Percentiles rank a stretch among this genome's conserved stretches.
Conservation (phyloP, 192 early-diverging fungal genomes). For the Coemansia sp. region DNA sequence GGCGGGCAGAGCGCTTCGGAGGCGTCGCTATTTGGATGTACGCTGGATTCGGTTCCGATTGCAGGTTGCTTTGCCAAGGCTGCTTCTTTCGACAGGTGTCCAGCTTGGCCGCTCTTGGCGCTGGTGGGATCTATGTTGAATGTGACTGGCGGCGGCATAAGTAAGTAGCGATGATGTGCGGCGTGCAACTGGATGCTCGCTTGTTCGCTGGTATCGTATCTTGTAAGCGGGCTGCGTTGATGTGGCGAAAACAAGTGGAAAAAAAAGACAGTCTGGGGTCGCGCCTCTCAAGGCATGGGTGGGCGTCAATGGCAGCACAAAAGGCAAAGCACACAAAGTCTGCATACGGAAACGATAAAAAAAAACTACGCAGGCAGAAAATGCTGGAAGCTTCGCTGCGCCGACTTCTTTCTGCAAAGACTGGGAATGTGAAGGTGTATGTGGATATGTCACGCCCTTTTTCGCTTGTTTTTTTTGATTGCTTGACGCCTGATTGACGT, state of each 20-base stretch:
- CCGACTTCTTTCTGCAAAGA: neutral
- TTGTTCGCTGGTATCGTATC: neutral
- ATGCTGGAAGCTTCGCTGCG: neutral
- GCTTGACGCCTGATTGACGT: constrained; percentile 9
- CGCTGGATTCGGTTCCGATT: neutral
- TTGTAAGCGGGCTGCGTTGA: neutral
- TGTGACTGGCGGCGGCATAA: constrained; percentile 16
- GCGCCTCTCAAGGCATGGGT: neutral
- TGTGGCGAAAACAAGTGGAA: neutral
- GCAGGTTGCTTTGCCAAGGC: too few relatives aligned
- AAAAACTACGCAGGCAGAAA: neutral
- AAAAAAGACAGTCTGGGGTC: neutral
- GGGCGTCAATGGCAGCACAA: too few relatives aligned
- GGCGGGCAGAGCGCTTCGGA: neutral
- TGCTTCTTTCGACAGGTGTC: too few relatives aligned
- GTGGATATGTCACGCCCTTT: neutral
- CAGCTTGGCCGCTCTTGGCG: neutral
- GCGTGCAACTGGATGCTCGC: neutral
- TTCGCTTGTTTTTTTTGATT: neutral
- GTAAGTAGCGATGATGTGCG: neutral
- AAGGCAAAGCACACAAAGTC: too few relatives aligned
- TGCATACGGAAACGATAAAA: too few relatives aligned
- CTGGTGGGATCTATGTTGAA: constrained; percentile 13
- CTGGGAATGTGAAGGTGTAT: neutral
- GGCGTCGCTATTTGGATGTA: too few relatives aligned